Percentiles rank a stretch among this genome's conserved stretches.
Evolutionary conservation across 2,329 filamentous ascomycete genomes (phyloP).

Genomic region (Ilyonectria sp.): DNA sequence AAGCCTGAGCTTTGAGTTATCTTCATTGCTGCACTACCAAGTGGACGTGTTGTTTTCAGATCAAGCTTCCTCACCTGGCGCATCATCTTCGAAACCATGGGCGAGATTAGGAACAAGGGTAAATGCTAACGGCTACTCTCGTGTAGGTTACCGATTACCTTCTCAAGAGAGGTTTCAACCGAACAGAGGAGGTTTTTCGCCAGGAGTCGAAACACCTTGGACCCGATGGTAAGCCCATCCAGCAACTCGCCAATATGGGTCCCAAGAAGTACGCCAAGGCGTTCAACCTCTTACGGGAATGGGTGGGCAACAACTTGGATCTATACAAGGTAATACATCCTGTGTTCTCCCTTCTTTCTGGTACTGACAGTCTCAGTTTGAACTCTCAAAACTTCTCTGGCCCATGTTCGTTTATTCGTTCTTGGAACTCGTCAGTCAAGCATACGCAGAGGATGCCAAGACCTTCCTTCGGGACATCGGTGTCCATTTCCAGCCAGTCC

Average conservation of each 20-base stretch:
- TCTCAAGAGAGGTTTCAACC: conserved; percentile 93
- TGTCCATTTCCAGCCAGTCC: conserved; percentile 79
- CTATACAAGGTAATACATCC: conserved; percentile 82
- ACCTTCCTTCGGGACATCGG: conserved; percentile 80
- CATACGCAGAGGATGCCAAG: conserved; percentile 80
- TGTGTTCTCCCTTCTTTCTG: conserved; percentile 1
- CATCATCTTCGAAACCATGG: background rate
- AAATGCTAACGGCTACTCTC: conserved; percentile 27
- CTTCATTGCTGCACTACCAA: background rate
- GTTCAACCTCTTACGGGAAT: conserved; percentile 81
- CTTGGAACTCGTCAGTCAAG: conserved; percentile 81
- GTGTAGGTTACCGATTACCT: conserved; percentile 89
- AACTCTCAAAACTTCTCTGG: conserved; percentile 91
- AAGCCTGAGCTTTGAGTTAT: background rate
- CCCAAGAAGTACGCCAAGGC: conserved; percentile 84
- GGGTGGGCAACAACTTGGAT: conserved; percentile 93
- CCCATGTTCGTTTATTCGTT: conserved; percentile 95
- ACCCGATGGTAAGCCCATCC: conserved; percentile 83
- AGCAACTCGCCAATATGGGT: conserved; percentile 77
- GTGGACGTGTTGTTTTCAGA: background rate
- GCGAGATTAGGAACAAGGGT: background rate
- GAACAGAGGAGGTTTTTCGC: conserved; percentile 92
- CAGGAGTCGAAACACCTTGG: conserved; percentile 91
- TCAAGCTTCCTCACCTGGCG: background rate
- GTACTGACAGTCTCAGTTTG: conserved; percentile 71